Conservation (phyloP, 371 early-diverging fungal genomes). For the Astathelohania contejeani region DNA sequence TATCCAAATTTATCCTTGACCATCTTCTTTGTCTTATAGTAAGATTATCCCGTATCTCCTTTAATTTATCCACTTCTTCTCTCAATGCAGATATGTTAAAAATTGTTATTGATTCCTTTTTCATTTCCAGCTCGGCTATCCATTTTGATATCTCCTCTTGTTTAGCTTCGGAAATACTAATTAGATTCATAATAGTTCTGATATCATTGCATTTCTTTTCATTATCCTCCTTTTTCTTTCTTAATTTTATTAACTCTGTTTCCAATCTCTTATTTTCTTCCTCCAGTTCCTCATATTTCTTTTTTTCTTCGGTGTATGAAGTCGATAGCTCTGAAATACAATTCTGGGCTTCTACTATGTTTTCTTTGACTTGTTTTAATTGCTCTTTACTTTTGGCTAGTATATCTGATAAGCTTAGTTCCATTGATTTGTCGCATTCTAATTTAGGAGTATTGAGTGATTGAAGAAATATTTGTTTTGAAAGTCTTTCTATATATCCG, state of each 20-base stretch:
- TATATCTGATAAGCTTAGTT: slow-evolving; percentile 11
- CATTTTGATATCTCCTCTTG: slow-evolving; percentile 1
- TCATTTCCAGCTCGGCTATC: slow-evolving; percentile 6
- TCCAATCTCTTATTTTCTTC: slow-evolving; percentile 4
- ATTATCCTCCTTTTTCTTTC: slow-evolving; percentile 2
- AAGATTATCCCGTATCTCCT: slow-evolving; percentile 13
- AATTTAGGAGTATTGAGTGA: too few species aligned
- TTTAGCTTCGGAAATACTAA: slow-evolving; percentile 4
- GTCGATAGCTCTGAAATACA: slow-evolving; percentile 5
- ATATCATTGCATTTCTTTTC: slow-evolving; percentile 8
- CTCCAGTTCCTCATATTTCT: neutral
- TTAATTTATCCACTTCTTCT: slow-evolving; percentile 15
- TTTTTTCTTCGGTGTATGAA: neutral
- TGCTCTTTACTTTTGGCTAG: slow-evolving; percentile 24
- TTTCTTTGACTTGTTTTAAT: slow-evolving; percentile 33
- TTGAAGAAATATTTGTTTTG: slow-evolving; percentile 38
- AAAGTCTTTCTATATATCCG: slow-evolving; percentile 35
- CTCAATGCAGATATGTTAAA: neutral
- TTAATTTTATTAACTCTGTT: slow-evolving; percentile 2
- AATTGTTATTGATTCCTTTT: neutral
- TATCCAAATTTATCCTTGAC: slow-evolving; percentile 29
- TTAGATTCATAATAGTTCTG: slow-evolving; percentile 4
- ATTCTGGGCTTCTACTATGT: slow-evolving; percentile 20
- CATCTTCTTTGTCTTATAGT: slow-evolving; percentile 21
- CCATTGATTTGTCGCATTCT: slow-evolving; percentile 12